Evolutionary conservation across 306 rosid species (phyloP).

Genomic region (Corylus heterophylla): DNA sequence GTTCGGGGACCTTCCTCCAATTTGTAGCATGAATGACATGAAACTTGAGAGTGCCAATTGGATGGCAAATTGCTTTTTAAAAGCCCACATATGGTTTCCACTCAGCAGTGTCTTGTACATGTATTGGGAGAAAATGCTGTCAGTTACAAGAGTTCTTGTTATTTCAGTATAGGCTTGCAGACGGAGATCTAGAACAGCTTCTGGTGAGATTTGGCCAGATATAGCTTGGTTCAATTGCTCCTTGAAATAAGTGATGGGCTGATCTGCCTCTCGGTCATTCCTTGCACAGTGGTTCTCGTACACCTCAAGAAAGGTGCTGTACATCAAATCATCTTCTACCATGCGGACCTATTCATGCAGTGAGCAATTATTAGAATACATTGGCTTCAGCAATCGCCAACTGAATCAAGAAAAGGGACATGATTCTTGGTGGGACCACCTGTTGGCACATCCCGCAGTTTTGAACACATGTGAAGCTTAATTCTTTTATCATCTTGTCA

Average conservation of each 20-base stretch:
- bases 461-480: not conserved
- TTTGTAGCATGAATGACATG: slow-evolving; percentile 93
- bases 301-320: slow-evolving; percentile 98
- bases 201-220: slow-evolving; percentile 87
- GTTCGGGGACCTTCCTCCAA: slow-evolving; percentile 99
- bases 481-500: not conserved
- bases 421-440: not conserved
- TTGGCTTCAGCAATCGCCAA: not conserved
- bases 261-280: slow-evolving; percentile 94
- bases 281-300: slow-evolving; percentile 98
- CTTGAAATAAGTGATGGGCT: slow-evolving; percentile 90
- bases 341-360: slow-evolving; percentile 77
- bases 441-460: not conserved
- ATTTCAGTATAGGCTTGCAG: slow-evolving; percentile 83
- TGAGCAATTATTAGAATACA: not conserved
- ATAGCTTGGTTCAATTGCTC: slow-evolving; percentile 96
- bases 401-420: slow-evolving; percentile 9
- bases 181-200: slow-evolving; percentile 90
- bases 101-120: slow-evolving; percentile 93
- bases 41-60: slow-evolving; percentile 97
- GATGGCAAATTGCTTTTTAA: slow-evolving; percentile 96
- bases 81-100: slow-evolving; percentile 97
- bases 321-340: slow-evolving; percentile 99
- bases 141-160: slow-evolving; percentile 69
- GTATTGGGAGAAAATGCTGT: slow-evolving; percentile 91